Evolutionary conservation across 305 asterid species (phyloP).

Genomic region (Coffea humblotiana): DNA sequence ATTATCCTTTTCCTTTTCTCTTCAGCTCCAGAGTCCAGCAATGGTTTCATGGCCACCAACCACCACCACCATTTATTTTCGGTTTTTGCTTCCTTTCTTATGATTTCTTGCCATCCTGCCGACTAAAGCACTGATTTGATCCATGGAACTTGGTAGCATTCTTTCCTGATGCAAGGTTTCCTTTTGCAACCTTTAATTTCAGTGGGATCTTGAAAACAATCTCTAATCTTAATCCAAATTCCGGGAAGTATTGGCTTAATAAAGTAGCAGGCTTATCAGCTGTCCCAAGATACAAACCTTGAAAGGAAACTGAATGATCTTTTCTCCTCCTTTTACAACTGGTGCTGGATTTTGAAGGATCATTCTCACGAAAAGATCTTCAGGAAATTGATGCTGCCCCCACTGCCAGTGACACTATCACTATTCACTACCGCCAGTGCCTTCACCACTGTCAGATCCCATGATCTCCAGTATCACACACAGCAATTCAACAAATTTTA

Average conservation of each 20-base stretch:
- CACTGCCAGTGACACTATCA: too few species aligned
- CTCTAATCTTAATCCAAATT: slow-evolving; percentile 30
- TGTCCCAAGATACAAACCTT: slow-evolving; percentile 43
- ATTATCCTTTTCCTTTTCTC: too few species aligned
- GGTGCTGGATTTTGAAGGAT: slow-evolving; percentile 20
- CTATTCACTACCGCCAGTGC: too few species aligned
- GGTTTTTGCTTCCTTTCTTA: too few species aligned
- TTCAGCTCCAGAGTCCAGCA: too few species aligned
- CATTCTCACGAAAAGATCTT: slow-evolving; percentile 35
- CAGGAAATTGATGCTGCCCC: slow-evolving; percentile 12
- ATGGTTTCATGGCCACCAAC: too few species aligned
- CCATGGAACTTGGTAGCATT: slow-evolving; percentile 41
- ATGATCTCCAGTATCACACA: too few species aligned
- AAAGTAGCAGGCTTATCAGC: slow-evolving; percentile 26
- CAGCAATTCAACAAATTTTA: too few species aligned
- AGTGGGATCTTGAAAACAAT: slow-evolving; percentile 23
- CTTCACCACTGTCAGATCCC: too few species aligned
- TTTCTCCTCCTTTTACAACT: slow-evolving; percentile 1
- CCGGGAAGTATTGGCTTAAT: slow-evolving; percentile 33
- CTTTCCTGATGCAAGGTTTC: slow-evolving; percentile 33
- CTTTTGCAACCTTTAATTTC: slow-evolving; percentile 18
- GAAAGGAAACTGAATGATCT: slow-evolving; percentile 27
- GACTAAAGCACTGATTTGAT: slow-evolving; percentile 19
- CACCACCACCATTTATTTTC: too few species aligned
- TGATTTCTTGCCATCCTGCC: too few species aligned